These are phyloP conservation scores for Sporodiniella umbellata DNA, from an alignment of 371 early-diverging fungal species.

Conservation along the genomic window DNA sequence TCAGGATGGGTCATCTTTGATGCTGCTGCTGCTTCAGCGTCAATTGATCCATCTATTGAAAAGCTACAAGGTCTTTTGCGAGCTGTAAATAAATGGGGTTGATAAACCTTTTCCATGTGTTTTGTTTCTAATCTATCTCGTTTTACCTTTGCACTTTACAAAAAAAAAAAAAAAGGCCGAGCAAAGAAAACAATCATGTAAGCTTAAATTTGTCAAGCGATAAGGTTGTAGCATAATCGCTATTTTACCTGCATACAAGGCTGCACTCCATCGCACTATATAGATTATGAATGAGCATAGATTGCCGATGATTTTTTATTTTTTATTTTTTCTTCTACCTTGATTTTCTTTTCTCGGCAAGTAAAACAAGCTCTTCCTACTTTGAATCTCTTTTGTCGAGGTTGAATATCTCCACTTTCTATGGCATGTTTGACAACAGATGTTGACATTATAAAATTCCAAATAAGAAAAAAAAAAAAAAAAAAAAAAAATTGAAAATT, in stretches of 20 bases:
- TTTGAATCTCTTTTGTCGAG: conserved; percentile 39
- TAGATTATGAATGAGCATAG: not conserved
- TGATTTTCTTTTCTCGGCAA: conserved; percentile 50
- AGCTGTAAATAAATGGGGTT: conserved; percentile 8
- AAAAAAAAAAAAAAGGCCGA: no score
- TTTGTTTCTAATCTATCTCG: not conserved
- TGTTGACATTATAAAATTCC: conserved; percentile 1
- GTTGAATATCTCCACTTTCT: conserved; percentile 1
- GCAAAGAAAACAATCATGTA: no score
- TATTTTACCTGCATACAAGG: conserved; percentile 53
- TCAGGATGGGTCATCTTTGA: no score
- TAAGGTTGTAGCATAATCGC: no score
- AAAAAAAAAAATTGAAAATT: not conserved
- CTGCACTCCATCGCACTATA: conserved; percentile 49
- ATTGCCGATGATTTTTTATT: no score
- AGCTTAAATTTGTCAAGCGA: not conserved
- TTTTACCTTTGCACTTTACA: conserved; percentile 15
- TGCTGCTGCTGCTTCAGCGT: not conserved
- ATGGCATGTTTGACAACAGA: conserved; percentile 1
- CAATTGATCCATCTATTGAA: conserved; percentile 24
- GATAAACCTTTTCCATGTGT: not conserved
- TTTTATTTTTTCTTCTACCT: no score
- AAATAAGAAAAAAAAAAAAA: conserved; percentile 1
- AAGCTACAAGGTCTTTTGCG: conserved; percentile 25
- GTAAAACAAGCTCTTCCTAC: conserved; percentile 44